A percentile compares a stretch with the other conserved stretches of the same genome.
Conservation (phyloP, 352 stramenopile genomes). For the Globisporangium uncinulatum region DNA sequence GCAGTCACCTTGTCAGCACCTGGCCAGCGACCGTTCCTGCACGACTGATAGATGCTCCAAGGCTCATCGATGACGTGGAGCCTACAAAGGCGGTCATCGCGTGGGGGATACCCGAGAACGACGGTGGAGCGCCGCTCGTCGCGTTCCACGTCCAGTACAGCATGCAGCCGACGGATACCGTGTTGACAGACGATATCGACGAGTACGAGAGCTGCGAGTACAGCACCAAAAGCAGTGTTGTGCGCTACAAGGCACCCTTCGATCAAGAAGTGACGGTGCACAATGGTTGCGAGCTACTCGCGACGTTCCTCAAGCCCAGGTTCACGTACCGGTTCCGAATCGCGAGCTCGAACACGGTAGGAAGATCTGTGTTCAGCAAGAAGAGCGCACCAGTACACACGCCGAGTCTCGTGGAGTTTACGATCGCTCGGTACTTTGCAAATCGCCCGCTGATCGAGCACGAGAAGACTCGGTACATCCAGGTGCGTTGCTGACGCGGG, state of each 20-base stretch:
- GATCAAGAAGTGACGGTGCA: slow-evolving; percentile 40
- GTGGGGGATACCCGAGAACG: slow-evolving; percentile 37
- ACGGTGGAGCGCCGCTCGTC: slow-evolving; percentile 42
- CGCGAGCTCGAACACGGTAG: slow-evolving; percentile 37
- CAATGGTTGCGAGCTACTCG: slow-evolving; percentile 20
- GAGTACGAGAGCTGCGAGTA: slow-evolving; percentile 2
- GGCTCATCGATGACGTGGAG: slow-evolving; percentile 25
- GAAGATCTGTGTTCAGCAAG: slow-evolving; percentile 28
- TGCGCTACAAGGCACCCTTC: slow-evolving; percentile 12
- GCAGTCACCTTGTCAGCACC: slow-evolving; percentile 33
- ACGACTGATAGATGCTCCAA: slow-evolving; percentile 21
- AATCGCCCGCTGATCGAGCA: slow-evolving; percentile 44
- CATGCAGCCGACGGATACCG: slow-evolving; percentile 7
- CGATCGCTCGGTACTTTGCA: slow-evolving; percentile 51
- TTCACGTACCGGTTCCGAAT: slow-evolving; percentile 52
- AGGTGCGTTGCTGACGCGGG: slow-evolving; percentile 14
- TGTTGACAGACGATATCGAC: slow-evolving; percentile 11
- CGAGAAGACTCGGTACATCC: slow-evolving; percentile 35
- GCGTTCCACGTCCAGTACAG: slow-evolving; percentile 55
- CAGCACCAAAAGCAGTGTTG: background rate
- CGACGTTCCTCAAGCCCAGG: slow-evolving; percentile 50
- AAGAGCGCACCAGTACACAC: slow-evolving; percentile 29
- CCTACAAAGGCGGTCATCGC: slow-evolving; percentile 35
- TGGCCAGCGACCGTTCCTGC: slow-evolving; percentile 30
- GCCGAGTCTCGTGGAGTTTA: slow-evolving; percentile 67